Evolutionary conservation across 1,284 basidiomycete genomes (phyloP), one percentile per base, ranked within the genome.

Genomic region (Athelia psychrophila): DNA sequence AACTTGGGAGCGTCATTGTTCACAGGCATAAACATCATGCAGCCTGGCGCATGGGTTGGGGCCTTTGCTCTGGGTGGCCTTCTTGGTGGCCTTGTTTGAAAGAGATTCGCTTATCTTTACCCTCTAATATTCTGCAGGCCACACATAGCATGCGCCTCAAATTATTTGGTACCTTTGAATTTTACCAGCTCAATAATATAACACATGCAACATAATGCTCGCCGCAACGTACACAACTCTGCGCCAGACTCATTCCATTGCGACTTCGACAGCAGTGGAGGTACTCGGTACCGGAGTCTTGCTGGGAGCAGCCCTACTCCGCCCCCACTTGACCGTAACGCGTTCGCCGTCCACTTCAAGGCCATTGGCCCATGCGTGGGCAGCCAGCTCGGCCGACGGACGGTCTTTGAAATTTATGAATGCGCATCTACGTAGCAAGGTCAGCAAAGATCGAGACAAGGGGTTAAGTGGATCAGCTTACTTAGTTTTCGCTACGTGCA

Each of bases 331-430:
- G 10, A 98, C 80, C 46, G 81, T 76, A 9, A 91, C 81, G 50
- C 79, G 78, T 62, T 89, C 84, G 1, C 85, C 90, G 25, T 90
- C 86, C 36, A 98, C 76, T 60, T 95, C 91, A 20, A 99, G 77
- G 3, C 95, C 95, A 55, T 87, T 84, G 15, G 91, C 82, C 81
- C 95, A 92, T 9, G 88, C 86, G 58, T 88, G 81, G 0, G 95
- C 95, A 0, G 92, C 94, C 8, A 75, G 71, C 68, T 99, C 97
- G 13, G 97, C 95, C 16, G 82, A 76, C 2, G 77, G 64, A 24
- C 97, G 80, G 51, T 89, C 84, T 54, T 78, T 84, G 73, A 99
- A 99, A 68, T 98, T 98, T 53, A 98, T 80, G 68, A 99, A 99
- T 0, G 96, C 96, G 70, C 94, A 98, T 70, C 93, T 92, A 68